Evolutionary conservation across 768 basidiomycete genomes (phyloP).

Genomic region (Russula lepida): DNA sequence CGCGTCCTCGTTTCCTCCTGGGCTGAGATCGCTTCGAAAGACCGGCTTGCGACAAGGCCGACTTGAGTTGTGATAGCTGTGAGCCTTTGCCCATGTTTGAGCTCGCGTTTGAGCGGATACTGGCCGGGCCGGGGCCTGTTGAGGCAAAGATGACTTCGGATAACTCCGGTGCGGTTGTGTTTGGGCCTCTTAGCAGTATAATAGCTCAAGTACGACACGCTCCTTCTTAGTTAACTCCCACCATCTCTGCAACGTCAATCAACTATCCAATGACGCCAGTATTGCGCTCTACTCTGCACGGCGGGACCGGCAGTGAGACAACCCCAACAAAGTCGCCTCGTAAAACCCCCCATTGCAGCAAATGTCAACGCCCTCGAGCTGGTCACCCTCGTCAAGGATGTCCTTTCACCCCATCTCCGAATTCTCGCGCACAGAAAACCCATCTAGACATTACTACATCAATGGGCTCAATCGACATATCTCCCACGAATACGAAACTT

Average conservation of each 20-base stretch:
- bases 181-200: not conserved
- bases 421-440: not conserved
- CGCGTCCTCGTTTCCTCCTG: conserved; percentile 63
- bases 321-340: conserved; percentile 37
- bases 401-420: conserved; percentile 29
- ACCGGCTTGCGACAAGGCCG: conserved; percentile 72
- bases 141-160: not conserved
- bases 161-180: not conserved
- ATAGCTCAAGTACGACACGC: not conserved
- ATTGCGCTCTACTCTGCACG: conserved; percentile 11
- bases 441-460: conserved; percentile 6
- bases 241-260: not conserved
- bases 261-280: conserved; percentile 9
- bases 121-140: not conserved
- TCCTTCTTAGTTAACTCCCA: not conserved
- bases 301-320: conserved; percentile 5
- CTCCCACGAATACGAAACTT: conserved; percentile 13
- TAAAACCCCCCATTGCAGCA: conserved; percentile 45
- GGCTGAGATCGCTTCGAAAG: conserved; percentile 51
- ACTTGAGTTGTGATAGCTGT: conserved; percentile 85
- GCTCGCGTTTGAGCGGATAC: not conserved
- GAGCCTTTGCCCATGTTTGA: conserved; percentile 68
- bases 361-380: conserved; percentile 46
- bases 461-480: conserved; percentile 15
- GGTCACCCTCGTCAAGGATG: conserved; percentile 63